Evolutionary conservation across 225 moss, liverwort and hornwort genomes (phyloP).

Genomic region (Bryoerythrophyllum caledonicum): DNA sequence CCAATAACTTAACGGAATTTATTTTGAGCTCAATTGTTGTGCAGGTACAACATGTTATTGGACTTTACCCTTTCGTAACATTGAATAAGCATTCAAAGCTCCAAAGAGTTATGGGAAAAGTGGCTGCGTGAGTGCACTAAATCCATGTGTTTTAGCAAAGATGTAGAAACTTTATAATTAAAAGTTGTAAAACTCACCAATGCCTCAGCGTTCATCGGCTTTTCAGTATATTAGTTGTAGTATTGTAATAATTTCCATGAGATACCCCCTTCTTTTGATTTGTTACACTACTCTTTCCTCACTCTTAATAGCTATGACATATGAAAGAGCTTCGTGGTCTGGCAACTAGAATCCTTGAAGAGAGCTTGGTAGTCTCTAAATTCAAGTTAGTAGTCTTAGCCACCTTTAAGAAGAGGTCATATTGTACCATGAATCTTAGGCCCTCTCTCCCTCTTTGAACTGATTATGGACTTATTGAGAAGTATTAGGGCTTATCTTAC

Average conservation of each 20-base stretch:
- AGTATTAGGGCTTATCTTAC: no score
- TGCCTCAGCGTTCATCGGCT: neutral
- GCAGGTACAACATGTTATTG: constrained; percentile 53
- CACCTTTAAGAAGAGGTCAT: no score
- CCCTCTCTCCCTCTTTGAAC: no score
- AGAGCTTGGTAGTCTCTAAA: no score
- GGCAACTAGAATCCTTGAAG: no score
- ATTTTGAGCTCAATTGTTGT: constrained; percentile 12
- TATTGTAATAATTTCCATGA: no score
- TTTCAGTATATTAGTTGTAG: neutral
- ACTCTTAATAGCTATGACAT: neutral
- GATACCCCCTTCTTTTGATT: no score
- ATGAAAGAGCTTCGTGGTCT: no score
- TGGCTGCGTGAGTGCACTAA: constrained; percentile 38
- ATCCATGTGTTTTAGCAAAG: neutral
- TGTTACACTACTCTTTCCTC: no score
- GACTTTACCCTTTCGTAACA: constrained; percentile 61
- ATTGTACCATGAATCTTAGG: no score
- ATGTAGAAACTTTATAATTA: neutral
- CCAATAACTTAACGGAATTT: neutral
- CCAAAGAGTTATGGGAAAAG: constrained; percentile 47
- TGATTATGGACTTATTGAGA: no score
- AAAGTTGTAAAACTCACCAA: neutral
- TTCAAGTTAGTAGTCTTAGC: no score
- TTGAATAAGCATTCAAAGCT: constrained; percentile 52